These are phyloP conservation scores for Agaricus bisporus DNA, from an alignment of 768 basidiomycete species.

Conservation along the genomic window DNA sequence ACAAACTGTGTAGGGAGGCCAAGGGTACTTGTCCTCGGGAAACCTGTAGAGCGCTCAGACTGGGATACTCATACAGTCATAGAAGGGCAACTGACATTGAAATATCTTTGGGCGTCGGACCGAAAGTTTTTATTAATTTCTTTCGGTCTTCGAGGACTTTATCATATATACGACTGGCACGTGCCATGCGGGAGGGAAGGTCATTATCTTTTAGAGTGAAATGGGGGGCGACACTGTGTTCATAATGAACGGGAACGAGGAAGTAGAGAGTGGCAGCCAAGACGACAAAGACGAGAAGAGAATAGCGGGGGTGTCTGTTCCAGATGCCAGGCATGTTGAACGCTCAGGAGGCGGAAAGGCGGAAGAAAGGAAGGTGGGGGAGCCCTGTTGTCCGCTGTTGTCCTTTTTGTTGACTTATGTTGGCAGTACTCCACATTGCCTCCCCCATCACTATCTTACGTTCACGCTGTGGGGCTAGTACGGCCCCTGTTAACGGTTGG, in stretches of 20 bases:
- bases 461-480: too few relatives aligned
- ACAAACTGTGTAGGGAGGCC: conserved; percentile 57
- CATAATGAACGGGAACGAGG: conserved; percentile 30
- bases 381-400: too few relatives aligned
- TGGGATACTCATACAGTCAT: background rate
- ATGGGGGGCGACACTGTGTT: conserved; percentile 12
- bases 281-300: conserved; percentile 33
- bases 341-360: background rate
- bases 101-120: conserved; percentile 43
- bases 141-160: conserved; percentile 34
- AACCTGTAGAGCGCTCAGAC: conserved; percentile 29
- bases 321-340: conserved; percentile 23
- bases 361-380: background rate
- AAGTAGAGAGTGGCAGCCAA: conserved; percentile 42
- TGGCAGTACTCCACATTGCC: too few relatives aligned
- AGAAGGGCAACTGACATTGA: conserved; percentile 29
- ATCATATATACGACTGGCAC: conserved; percentile 40
- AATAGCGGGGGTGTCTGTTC: conserved; percentile 49
- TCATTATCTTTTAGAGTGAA: conserved; percentile 23
- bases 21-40: conserved; percentile 43
- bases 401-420: too few relatives aligned
- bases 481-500: too few relatives aligned
- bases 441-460: too few relatives aligned
- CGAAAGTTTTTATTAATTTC: conserved; percentile 47
- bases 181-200: conserved; percentile 33